Evolutionary conservation across 202 grass and related monocot genomes (phyloP).

Genomic region (Panicum virgatum): DNA sequence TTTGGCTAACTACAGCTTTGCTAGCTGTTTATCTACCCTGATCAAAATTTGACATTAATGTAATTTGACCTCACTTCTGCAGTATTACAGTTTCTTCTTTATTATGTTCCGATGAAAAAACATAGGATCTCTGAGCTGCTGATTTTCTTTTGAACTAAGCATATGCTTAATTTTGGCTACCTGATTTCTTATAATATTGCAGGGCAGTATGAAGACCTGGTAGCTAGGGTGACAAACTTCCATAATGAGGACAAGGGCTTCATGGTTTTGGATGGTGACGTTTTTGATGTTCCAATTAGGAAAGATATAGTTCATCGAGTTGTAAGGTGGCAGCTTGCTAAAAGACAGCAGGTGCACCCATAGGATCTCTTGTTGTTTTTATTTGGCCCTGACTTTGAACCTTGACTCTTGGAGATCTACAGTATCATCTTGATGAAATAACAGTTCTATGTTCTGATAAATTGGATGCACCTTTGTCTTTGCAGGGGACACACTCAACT

Average conservation of each 20-base stretch:
- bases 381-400: background rate
- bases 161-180: background rate
- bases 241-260: slow-evolving; percentile 78
- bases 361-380: slow-evolving; percentile 8
- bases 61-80: slow-evolving; percentile 13
- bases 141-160: background rate
- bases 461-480: slow-evolving; percentile 20
- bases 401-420: background rate
- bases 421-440: background rate
- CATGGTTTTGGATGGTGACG: slow-evolving; percentile 91
- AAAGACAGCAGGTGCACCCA: slow-evolving; percentile 73
- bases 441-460: background rate
- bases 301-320: slow-evolving; percentile 93
- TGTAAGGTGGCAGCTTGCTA: slow-evolving; percentile 96
- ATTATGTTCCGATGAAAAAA: background rate
- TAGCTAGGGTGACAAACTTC: slow-evolving; percentile 84
- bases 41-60: background rate
- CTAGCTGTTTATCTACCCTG: background rate
- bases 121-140: background rate
- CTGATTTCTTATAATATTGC: slow-evolving; percentile 15
- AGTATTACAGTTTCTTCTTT: background rate
- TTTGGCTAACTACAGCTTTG: background rate
- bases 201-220: slow-evolving; percentile 89
- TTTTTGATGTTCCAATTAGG: slow-evolving; percentile 91
- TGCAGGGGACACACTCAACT: slow-evolving; percentile 86